Evolutionary conservation across 768 basidiomycete genomes (phyloP).

Genomic region (Gelatoporia subvermispora): DNA sequence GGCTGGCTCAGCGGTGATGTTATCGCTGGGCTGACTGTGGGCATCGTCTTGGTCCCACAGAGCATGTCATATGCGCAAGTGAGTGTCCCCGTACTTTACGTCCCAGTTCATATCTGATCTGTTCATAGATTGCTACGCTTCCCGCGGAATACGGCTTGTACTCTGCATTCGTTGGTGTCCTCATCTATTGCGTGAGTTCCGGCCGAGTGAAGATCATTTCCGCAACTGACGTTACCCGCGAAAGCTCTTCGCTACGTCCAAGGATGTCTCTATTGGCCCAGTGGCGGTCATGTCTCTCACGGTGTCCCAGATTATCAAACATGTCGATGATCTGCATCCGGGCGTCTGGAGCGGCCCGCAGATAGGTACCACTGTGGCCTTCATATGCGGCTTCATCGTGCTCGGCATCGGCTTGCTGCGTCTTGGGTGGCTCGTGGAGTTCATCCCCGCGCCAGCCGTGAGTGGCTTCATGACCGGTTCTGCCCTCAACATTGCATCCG

Average conservation of each 20-base stretch:
- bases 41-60: conserved; percentile 92
- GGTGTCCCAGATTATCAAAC: conserved; percentile 70
- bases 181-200: conserved; percentile 68
- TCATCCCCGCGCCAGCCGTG: conserved; percentile 81
- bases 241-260: conserved; percentile 91
- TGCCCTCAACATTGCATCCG: conserved; percentile 81
- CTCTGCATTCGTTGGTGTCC: conserved; percentile 84
- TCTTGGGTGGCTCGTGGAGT: conserved; percentile 92
- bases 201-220: background rate
- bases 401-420: conserved; percentile 84
- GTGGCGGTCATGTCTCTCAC: conserved; percentile 96
- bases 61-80: conserved; percentile 84
- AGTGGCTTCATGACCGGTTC: conserved; percentile 95
- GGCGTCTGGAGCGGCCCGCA: conserved; percentile 56
- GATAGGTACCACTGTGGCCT: conserved; percentile 82
- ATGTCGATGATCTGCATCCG: conserved; percentile 50
- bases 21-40: conserved; percentile 88
- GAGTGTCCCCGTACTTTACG: conserved; percentile 5
- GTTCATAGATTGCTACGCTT: conserved; percentile 68
- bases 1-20: conserved; percentile 85
- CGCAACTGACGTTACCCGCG: background rate
- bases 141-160: conserved; percentile 87
- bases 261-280: conserved; percentile 96
- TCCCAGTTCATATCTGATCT: background rate
- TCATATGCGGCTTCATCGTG: conserved; percentile 87